Base-by-base conservation (phyloP, 2,329 filamentous ascomycete species). In the Erysiphe neolycopersici region DNA sequence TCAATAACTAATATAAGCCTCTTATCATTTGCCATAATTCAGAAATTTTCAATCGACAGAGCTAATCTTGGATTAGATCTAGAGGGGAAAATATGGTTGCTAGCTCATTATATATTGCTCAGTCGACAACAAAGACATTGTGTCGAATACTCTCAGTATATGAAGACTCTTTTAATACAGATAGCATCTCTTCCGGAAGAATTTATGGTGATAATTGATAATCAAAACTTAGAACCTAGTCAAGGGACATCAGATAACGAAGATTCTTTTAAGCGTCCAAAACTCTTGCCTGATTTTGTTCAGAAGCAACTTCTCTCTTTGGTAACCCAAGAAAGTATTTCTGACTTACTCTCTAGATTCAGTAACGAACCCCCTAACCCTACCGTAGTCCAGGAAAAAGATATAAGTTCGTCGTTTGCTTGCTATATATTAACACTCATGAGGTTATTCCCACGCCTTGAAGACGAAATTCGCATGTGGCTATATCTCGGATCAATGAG, bases 391-490 rank as follows among this genome's bases (percentile, higher is more conserved):
- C 49, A 49, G 14, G 51, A 55, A 35, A 55, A 56, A 46, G 71
- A 79, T 54, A 76, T 80, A 2, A 79, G 77, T 50, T 63, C 82
- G 12, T 18, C 17, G 5, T 64, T 93, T 35, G 83, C 87, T 12
- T 82, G 79, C 26, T 95, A 93, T 55, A 82, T 84, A 2, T 64
- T 95, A 35, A 85, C 81, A 0, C 62, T 98, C 3, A 64, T 95
- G 4, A 73, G 80, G 46, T 85, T 84, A 52, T 95, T 95, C 50
- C 84, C 87, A 9, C 64, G 67, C 6, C 69, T 73, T 46, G 76
- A 76, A 3, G 85, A 94, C 54, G 84, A 94, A 46, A 91, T 94
- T 47, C 77, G 85, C 18, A 92, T 95, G 82, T 87, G 83, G 62
- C 64, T 95, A 0, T 95, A 89, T 54, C 67, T 89, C 36, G 80